Conservation (phyloP, 192 early-diverging fungal species). For the Podila clonocystis region DNA sequence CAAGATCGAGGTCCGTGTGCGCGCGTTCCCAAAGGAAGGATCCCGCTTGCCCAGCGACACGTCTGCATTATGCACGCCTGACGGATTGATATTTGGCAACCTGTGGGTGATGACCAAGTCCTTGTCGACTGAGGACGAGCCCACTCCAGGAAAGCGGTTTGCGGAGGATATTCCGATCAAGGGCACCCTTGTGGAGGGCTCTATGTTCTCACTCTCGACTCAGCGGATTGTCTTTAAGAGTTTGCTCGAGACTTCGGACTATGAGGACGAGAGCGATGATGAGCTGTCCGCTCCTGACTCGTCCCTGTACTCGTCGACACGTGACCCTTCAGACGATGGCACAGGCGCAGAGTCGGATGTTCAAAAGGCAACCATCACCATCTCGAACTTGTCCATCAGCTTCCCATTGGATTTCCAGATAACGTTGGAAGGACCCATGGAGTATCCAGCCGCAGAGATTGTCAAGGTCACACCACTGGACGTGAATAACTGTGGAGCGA, state of each 20-base stretch:
- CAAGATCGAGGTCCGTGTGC: constrained; percentile 73
- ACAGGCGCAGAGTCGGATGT: constrained; percentile 10
- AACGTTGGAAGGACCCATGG: constrained; percentile 78
- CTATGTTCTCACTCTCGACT: constrained; percentile 75
- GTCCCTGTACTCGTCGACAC: constrained; percentile 2
- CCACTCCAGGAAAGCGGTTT: constrained; percentile 45
- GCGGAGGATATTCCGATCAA: constrained; percentile 74
- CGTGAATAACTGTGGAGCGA: constrained; percentile 61
- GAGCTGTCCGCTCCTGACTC: constrained; percentile 27
- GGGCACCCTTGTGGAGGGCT: constrained; percentile 71
- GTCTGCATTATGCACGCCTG: constrained; percentile 66
- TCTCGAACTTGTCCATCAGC: constrained; percentile 73
- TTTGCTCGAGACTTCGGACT: constrained; percentile 63
- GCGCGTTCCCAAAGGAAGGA: constrained; percentile 72
- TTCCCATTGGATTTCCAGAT: constrained; percentile 76
- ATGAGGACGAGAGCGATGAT: constrained; percentile 59
- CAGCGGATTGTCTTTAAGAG: constrained; percentile 75
- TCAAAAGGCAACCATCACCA: constrained; percentile 58
- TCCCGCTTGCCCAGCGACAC: constrained; percentile 64
- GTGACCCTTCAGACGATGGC: constrained; percentile 16
- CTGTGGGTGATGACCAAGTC: constrained; percentile 72
- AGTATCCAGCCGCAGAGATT: constrained; percentile 70
- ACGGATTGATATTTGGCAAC: constrained; percentile 74
- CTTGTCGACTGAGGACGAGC: constrained; percentile 46
- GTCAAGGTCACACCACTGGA: constrained; percentile 68